Evolutionary conservation across 257 asterid genomes (phyloP), one percentile per base, ranked within the genome.

Genomic region (Rehmannia glutinosa): DNA sequence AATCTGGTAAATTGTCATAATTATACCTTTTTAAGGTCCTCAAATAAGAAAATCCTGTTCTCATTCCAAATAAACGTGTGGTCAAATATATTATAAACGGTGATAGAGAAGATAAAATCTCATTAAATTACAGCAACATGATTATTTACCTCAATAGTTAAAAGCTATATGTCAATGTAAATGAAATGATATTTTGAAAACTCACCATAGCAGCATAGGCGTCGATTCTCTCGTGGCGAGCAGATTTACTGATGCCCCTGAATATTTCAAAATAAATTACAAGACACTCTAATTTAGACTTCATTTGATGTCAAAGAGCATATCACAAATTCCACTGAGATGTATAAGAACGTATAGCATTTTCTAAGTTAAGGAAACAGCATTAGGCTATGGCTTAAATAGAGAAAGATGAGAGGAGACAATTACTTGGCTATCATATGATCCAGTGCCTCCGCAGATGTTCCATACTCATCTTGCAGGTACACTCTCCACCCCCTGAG

Each of bases 401-500:
- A 36, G 43, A 46, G 43, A 27, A 9, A 28, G 13, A 49, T 19
- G 0, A 51, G 15, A 45, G 50, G 32, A 52, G 33, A 65, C 2
- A 30, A 12, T 75, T 78, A 92, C 95, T 73, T 51, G 77, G 83
- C 80, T 54, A 88, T 80, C 96, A 93, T 90, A 80, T 76, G 84
- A 60, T 72, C 84, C 41, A 82, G 46, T 16, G 97, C 98, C 77
- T 87, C 96, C 5, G 72, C 51, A 11, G 97, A 83, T 32, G 98
- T 86, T 68, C 96, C 98, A 33, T 93, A 85, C 80, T 93, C 98
- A 64, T 90, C 88, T 82, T 90, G 95, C 78, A 92, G 76, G 84
- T 90, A 92, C 12, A 90, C 96, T 77, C 98, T 83, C 97, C 95
- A 93, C 3, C 97, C 97, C 90, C 98, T 93, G 78, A 58, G 58